Base-by-base conservation (phyloP, 2,329 filamentous ascomycete genomes). In the Calonectria crousiana region DNA sequence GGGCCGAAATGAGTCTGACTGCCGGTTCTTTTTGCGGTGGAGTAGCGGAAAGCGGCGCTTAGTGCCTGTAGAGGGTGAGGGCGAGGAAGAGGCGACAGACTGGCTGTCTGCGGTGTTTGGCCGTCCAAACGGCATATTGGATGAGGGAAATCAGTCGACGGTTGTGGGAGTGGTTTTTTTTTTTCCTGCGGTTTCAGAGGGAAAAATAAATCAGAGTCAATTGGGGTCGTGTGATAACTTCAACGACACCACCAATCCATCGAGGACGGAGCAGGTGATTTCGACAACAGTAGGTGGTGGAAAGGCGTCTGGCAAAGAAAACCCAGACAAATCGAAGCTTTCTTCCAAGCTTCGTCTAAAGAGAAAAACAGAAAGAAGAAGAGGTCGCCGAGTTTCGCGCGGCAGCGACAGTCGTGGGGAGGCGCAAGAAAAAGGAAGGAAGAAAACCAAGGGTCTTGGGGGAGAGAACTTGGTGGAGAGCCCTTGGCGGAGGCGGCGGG, bases 41-140 rank as follows among this genome's bases (percentile, higher is more conserved):
- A 83, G 75, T 23, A 83, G 81, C 38, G 81, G 81, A 71, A 83
- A 83, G 51, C 80, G 81, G 71, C 82, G 80, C 62, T 79, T 81
- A 47, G 82, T 79, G 67, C 80, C 78, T 28, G 82, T 68, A 30
- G 77, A 78, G 58, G 78, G 77, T 2, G 74, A 76, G 28, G 76
- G 78, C 44, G 77, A 77, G 13, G 74, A 77, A 28, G 79, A 80
- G 18, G 73, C 44, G 68, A 66, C 69, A 72, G 79, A 81, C 66
- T 77, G 77, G 34, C 71, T 75, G 34, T 81, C 79, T 65, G 80
- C 76, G 73, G 78, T 81, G 71, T 74, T 80, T 49, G 78, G 77
- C 72, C 80, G 78, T 77, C 79, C 76, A 62, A 81, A 74, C 68
- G 77, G 79, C 79, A 81, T 81, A 11, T 76, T 79, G 71, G 32